A percentile compares a stretch with the other conserved stretches of the same genome.
Conservation (phyloP, 371 early-diverging fungal species). For the Mortierella sp. region DNA sequence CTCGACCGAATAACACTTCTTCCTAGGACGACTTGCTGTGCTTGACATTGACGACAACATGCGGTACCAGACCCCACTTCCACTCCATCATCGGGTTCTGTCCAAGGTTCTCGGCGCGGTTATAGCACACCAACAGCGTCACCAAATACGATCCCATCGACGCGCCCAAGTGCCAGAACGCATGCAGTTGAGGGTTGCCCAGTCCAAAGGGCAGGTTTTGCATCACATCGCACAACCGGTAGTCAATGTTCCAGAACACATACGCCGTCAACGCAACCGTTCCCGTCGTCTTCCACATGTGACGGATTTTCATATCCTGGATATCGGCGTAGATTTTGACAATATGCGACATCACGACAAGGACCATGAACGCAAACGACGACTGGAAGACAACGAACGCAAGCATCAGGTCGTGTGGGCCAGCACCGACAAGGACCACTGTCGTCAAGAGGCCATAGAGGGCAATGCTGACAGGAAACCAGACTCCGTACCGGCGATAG, state of each 20-base stretch:
- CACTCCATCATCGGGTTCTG: conserved; percentile 40
- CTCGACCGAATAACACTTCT: too few species aligned
- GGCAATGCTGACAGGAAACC: conserved; percentile 50
- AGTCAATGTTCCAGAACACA: conserved; percentile 33
- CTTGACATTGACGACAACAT: conserved; percentile 31
- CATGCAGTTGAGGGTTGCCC: conserved; percentile 61
- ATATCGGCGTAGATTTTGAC: conserved; percentile 39
- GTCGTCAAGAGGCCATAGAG: conserved; percentile 53
- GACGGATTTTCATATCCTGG: conserved; percentile 21
- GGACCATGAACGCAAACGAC: conserved; percentile 40
- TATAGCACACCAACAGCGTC: conserved; percentile 39
- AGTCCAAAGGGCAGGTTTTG: conserved; percentile 46
- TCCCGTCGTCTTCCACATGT: conserved; percentile 19
- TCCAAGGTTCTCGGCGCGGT: conserved; percentile 48
- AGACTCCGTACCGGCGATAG: conserved; percentile 43
- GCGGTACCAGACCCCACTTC: conserved; percentile 37
- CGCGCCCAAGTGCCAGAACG: conserved; percentile 61
- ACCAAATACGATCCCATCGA: conserved; percentile 41
- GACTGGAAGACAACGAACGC: conserved; percentile 58
- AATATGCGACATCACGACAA: conserved; percentile 46
- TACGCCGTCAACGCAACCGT: conserved; percentile 17
- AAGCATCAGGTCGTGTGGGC: conserved; percentile 45
- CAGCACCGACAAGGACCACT: conserved; percentile 47
- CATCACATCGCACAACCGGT: conserved; percentile 47
- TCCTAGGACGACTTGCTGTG: conserved; percentile 14